These are phyloP conservation scores for Penicillium capsulatum DNA, from an alignment of 2,329 filamentous ascomycete species.

Conservation along the genomic window DNA sequence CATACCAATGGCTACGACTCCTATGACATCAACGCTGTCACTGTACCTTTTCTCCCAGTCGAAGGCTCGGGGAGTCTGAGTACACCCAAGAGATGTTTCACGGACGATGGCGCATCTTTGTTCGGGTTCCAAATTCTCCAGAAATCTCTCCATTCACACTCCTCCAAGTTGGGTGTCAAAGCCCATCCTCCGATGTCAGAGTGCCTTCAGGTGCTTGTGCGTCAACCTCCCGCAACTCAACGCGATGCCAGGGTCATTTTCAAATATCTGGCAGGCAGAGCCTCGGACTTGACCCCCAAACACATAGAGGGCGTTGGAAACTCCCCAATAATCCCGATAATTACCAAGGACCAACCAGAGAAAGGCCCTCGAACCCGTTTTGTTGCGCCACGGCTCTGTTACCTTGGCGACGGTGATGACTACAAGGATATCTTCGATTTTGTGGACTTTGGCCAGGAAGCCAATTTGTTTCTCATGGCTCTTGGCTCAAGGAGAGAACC, in stretches of 20 bases:
- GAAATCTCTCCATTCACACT: conserved; percentile 72
- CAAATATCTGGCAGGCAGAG: conserved; percentile 73
- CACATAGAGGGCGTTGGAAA: conserved; percentile 59
- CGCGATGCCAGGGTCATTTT: conserved; percentile 69
- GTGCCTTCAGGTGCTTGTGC: conserved; percentile 69
- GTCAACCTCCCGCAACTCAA: conserved; percentile 64
- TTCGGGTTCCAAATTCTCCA: conserved; percentile 77
- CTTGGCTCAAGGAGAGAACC: conserved; percentile 90
- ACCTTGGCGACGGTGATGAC: conserved; percentile 66
- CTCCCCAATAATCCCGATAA: conserved; percentile 68
- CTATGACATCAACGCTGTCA: conserved; percentile 56
- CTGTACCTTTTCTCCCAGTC: conserved; percentile 66
- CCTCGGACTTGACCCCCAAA: conserved; percentile 65
- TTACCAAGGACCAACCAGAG: conserved; percentile 30
- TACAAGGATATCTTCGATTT: conserved; percentile 96
- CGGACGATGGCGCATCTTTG: conserved; percentile 69
- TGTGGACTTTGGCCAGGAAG: conserved; percentile 84
- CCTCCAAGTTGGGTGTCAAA: conserved; percentile 80
- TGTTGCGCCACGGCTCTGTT: conserved; percentile 69
- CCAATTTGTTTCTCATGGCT: conserved; percentile 81
- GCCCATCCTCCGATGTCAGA: conserved; percentile 72
- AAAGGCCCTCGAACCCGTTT: conserved; percentile 48
- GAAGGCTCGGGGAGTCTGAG: conserved; percentile 63
- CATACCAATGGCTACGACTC: conserved; percentile 69
- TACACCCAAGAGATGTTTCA: conserved; percentile 72